These are phyloP conservation scores for Candida mattraensis DNA, from an alignment of 805 yeast species.

Conservation along the genomic window DNA sequence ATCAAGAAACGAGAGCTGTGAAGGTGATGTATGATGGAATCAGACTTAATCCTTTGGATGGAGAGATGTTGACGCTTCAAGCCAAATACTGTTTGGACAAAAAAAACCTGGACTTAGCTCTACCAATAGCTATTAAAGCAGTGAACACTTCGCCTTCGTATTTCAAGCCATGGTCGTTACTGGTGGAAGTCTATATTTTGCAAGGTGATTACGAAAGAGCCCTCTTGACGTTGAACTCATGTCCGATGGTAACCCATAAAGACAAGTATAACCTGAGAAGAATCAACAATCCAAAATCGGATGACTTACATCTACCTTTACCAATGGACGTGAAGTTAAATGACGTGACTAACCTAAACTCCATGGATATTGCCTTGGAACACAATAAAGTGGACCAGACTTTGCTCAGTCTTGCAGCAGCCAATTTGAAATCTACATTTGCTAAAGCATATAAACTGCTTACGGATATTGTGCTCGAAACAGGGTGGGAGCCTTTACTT, in stretches of 20 bases:
- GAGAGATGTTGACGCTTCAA: slow-evolving; percentile 54
- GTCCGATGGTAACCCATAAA: slow-evolving; percentile 77
- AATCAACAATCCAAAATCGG: slow-evolving; percentile 51
- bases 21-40: slow-evolving; percentile 52
- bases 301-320: slow-evolving; percentile 68
- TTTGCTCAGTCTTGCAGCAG: slow-evolving; percentile 64
- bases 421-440: slow-evolving; percentile 60
- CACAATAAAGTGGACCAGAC: slow-evolving; percentile 64
- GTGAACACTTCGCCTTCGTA: slow-evolving; percentile 75
- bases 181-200: slow-evolving; percentile 63
- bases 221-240: slow-evolving; percentile 68
- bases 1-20: slow-evolving; percentile 62
- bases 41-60: slow-evolving; percentile 48
- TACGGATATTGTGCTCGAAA: slow-evolving; percentile 61
- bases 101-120: slow-evolving; percentile 53
- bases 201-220: slow-evolving; percentile 71
- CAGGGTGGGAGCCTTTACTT: slow-evolving; percentile 73
- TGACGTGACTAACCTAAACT: slow-evolving; percentile 66
- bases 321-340: slow-evolving; percentile 73
- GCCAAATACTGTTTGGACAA: slow-evolving; percentile 57
- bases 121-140: slow-evolving; percentile 59
- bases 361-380: slow-evolving; percentile 63
- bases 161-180: slow-evolving; percentile 69
- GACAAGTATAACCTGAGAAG: slow-evolving; percentile 65
- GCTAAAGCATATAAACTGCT: slow-evolving; percentile 58